Base-by-base conservation (phyloP, 2,329 filamentous ascomycete species). In the Stachybotrys chlorohalonatus region DNA sequence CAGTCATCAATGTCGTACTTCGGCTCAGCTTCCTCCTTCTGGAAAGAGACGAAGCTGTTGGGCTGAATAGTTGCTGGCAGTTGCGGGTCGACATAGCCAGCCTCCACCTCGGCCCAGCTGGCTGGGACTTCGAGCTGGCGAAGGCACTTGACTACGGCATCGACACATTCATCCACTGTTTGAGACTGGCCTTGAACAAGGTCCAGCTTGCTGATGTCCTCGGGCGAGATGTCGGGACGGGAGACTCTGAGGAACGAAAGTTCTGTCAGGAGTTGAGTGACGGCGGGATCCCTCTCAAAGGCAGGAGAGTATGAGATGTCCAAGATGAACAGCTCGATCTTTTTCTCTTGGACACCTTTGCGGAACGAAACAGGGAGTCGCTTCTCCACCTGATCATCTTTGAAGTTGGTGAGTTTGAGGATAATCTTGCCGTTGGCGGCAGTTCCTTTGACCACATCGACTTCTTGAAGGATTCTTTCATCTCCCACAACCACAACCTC, bases 321-420 rank as follows among this genome's bases (percentile, higher is more conserved):
- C 13, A 97, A 70, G 39, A 95, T 74, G 62, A 85, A 88, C 42
- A 99, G 78, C 58, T 86, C 75, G 39, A 92, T 75, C 39, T 80
- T 79, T 70, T 89, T 90, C 64, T 84, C 78, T 53, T 84, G 82
- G 52, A 96, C 73, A 13, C 80, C 77, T 71, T 88, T 90, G 66
- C 88, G 85, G 59, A 94, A 82, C 50, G 76, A 69, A 45, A 79
- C 77, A 2, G 90, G 83, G 6, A 99, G 76, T 63, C 89, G 86
- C 81, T 95, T 95, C 75, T 97, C 93, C 7, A 92, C 70, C 42
- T 96, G 91, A 49, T 95, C 93, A 52, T 90, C 83, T 74, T 95
- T 96, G 69, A 90, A 83, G 61, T 84, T 86, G 31, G 89, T 80
- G 30, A 94, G 79, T 64, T 85, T 89, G 47, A 96, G 66, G 54